These are phyloP conservation scores for Actinomortierella wolfii DNA, from an alignment of 371 early-diverging fungal genomes.

Conservation along the genomic window DNA sequence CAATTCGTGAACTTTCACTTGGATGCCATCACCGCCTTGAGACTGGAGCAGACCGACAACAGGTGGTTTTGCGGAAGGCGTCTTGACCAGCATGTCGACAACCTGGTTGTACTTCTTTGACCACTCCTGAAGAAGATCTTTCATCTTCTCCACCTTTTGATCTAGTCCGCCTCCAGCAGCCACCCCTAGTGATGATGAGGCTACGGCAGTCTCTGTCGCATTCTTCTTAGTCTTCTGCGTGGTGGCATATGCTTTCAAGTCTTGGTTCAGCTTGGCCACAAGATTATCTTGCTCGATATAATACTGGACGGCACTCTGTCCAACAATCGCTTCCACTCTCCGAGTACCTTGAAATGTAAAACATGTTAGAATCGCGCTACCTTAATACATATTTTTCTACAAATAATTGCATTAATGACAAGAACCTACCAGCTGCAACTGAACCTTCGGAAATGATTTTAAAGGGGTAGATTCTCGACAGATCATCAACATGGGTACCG, in stretches of 20 bases:
- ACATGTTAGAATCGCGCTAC: neutral
- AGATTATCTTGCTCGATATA: conserved; percentile 55
- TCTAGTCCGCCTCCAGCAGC: neutral
- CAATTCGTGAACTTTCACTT: conserved; percentile 55
- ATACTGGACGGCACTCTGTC: conserved; percentile 56
- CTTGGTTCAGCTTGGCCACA: conserved; percentile 49
- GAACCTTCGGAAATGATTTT: conserved; percentile 71
- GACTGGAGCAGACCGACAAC: conserved; percentile 8
- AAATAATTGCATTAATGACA: neutral
- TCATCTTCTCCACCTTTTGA: conserved; percentile 27
- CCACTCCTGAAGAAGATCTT: conserved; percentile 11
- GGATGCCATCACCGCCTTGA: conserved; percentile 19
- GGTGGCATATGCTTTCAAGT: conserved; percentile 46
- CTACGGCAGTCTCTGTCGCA: conserved; percentile 7
- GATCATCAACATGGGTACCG: conserved; percentile 74
- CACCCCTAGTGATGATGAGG: conserved; percentile 20
- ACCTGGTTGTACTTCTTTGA: neutral
- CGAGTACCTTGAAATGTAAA: conserved; percentile 58
- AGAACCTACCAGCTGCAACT: conserved; percentile 64
- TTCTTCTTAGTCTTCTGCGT: conserved; percentile 21
- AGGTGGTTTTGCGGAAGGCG: neutral
- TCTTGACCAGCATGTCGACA: neutral
- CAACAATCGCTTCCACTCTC: conserved; percentile 81
- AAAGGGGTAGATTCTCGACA: conserved; percentile 70
- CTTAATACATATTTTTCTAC: neutral